Conservation (phyloP, 2,329 filamentous ascomycete species). For the Stagonosporopsis tanaceti region DNA sequence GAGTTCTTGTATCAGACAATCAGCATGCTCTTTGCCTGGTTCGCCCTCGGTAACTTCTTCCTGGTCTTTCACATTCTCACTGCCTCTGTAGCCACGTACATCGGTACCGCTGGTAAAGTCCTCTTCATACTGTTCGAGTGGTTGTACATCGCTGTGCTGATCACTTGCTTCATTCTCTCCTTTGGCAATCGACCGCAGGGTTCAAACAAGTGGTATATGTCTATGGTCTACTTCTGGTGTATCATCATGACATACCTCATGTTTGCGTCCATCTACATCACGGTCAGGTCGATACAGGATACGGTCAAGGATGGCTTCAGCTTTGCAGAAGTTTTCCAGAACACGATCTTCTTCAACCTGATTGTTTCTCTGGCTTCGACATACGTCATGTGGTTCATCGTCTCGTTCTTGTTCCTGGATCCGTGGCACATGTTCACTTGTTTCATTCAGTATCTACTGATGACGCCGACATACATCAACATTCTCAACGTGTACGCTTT, state of each 20-base stretch:
- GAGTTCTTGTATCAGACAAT: conserved; percentile 95
- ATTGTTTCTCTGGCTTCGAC: conserved; percentile 93
- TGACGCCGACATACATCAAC: conserved; percentile 97
- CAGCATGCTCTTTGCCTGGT: conserved; percentile 99
- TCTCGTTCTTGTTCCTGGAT: conserved; percentile 93
- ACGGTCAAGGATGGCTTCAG: conserved; percentile 74
- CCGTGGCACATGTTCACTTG: conserved; percentile 99
- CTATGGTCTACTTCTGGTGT: conserved; percentile 98
- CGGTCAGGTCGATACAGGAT: conserved; percentile 80
- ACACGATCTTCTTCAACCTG: conserved; percentile 89
- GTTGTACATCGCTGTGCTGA: conserved; percentile 89
- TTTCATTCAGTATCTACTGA: conserved; percentile 90
- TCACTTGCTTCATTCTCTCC: conserved; percentile 93
- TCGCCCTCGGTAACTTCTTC: conserved; percentile 98
- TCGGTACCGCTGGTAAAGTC: conserved; percentile 79
- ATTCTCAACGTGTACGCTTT: conserved; percentile 99
- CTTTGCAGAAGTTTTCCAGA: conserved; percentile 78
- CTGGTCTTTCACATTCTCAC: conserved; percentile 97
- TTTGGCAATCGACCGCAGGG: conserved; percentile 95
- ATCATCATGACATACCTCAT: conserved; percentile 91
- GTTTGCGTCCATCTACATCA: conserved; percentile 94
- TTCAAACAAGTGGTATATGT: conserved; percentile 91
- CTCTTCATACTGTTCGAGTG: conserved; percentile 93
- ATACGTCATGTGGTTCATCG: conserved; percentile 90
- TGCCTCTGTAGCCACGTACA: conserved; percentile 78